Evolutionary conservation across 495 filamentous ascomycete species (phyloP).

Genomic region (Aspergillus baeticus): DNA sequence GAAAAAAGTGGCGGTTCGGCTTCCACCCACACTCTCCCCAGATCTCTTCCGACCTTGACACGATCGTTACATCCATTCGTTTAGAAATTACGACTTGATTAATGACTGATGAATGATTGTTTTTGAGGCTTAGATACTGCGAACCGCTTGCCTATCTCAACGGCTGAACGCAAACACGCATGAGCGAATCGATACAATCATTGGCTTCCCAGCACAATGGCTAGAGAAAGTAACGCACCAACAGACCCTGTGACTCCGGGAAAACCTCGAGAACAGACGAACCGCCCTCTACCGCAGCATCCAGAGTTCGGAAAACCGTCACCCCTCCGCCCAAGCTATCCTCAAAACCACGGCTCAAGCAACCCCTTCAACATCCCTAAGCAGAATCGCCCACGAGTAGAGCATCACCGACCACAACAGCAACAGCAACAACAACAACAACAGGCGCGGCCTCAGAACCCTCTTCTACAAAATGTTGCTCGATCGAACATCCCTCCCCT

Average conservation of each 20-base stretch:
- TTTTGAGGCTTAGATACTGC: not conserved
- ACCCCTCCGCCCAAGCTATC: conserved; percentile 45
- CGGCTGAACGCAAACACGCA: not conserved
- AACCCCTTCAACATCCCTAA: conserved; percentile 55
- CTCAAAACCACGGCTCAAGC: conserved; percentile 34
- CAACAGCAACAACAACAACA: conserved; percentile 14
- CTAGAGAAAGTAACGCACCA: conserved; percentile 42
- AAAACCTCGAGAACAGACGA: conserved; percentile 27
- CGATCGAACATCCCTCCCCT: conserved; percentile 21
- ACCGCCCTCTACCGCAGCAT: conserved; percentile 27
- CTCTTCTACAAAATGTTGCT: conserved; percentile 18
- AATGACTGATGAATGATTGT: not conserved
- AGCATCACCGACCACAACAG: conserved; percentile 44
- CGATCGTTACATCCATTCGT: not conserved
- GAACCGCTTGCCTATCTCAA: not conserved
- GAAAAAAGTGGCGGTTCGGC: conserved; percentile 2
- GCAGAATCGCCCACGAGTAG: conserved; percentile 41
- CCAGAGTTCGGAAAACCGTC: conserved; percentile 62
- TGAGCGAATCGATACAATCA: not conserved
- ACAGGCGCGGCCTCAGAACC: conserved; percentile 20
- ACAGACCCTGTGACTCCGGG: conserved; percentile 32
- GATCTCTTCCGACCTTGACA: not conserved
- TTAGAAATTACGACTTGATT: not conserved
- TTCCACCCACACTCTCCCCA: not conserved
- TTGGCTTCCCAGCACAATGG: conserved; percentile 37